Evolutionary conservation across 164 flowering plant species (phyloP), one percentile per base, ranked within the genome.

Genomic region (Magnolia sinica): DNA sequence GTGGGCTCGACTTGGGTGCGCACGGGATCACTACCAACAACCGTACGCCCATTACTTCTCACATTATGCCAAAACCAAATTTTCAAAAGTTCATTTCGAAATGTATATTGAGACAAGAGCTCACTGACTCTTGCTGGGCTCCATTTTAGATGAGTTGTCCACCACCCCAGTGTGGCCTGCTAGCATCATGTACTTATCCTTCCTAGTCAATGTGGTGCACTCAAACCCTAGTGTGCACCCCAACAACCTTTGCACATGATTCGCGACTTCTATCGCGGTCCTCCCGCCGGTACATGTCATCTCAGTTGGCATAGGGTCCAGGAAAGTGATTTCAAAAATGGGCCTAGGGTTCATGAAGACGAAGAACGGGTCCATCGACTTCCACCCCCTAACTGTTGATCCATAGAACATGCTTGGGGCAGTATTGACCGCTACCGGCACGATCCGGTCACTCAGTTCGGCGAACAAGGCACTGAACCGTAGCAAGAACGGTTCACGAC

Each of bases 391-490:
- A 0, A 89, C 97, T 1, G 91, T 87, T 10, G 95, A 92, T 1
- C 97, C 98, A 50, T 88, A 79, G 68, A 95, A 95, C 96, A 93
- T 89, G 78, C 79, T 88, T 75, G 90, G 91, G 85, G 82, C 85
- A 10, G 86, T 81, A 65, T 87, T 82, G n/a, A 95, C 73, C 0
- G 98, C 96, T 74, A 95, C 97, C 0, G 97, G 98, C n/a, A 95
- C 97, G 13, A 95, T 91, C 77, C 93, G 80, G 74, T 95, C 98
- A 68, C 93, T 95, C 70, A 95, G 65, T 74, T 95, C 98, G 0
- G 98, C 97, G 24, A 95, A 95, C 83, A 95, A 74, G 0, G 97
- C 97, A 50, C 93, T 89, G 87, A 95, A 95, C 68, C 98, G 80
- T 23, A 93, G 84, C 77, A 95, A 63, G 78, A 79, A 95, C 0